Evolutionary conservation across 2,329 filamentous ascomycete genomes (phyloP), one percentile per base, ranked within the genome.

Genomic region (Ophiocordyceps camponoti-leonardi): DNA sequence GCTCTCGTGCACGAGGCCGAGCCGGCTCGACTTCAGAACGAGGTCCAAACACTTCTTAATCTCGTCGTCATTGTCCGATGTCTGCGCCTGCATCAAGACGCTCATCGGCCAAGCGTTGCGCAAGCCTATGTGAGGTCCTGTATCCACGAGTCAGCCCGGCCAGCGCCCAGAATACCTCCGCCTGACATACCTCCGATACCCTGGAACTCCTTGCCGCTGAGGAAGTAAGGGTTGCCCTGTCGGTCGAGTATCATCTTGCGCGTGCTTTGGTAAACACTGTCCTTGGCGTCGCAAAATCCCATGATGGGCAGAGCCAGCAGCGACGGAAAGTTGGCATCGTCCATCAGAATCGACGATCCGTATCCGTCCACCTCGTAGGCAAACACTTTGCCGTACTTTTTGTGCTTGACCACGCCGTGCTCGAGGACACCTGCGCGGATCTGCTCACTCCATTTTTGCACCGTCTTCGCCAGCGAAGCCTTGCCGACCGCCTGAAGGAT

Each of bases 81-180:
- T 98, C 73, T 92, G 86, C 3, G 86, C 86, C 62, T 95, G 88
- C 19, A 95, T 76, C 10, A 98, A 71, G 50, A 95, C 67, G 59
- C 85, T 92, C 87, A 98, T 96, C 0, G 92, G 92, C 92, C 92
- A 98, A 8, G 90, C 92, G 52, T 94, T 85, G 54, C 76, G 68
- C n/a, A 94, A 66, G 0, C 92, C 92, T 52, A 95, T 83, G 56
- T 79, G 77, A 7, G 75, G 76, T 5, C 75, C 75, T 61, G 16
- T 22, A 2, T 39, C 41, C 12, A n/a, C 7, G n/a, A 28, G 44
- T 56, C 43, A 55, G 51, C 19, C 40, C 30, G 8, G 18, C n/a
- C 37, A 11, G 8, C 51, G 28, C 46, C 31, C 13, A 16, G 18
- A 2, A 12, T n/a, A 1, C 20, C 7, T 13, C 7, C 45, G 41